Conservation (phyloP, 139 green algal species). For the Volvox africanus region DNA sequence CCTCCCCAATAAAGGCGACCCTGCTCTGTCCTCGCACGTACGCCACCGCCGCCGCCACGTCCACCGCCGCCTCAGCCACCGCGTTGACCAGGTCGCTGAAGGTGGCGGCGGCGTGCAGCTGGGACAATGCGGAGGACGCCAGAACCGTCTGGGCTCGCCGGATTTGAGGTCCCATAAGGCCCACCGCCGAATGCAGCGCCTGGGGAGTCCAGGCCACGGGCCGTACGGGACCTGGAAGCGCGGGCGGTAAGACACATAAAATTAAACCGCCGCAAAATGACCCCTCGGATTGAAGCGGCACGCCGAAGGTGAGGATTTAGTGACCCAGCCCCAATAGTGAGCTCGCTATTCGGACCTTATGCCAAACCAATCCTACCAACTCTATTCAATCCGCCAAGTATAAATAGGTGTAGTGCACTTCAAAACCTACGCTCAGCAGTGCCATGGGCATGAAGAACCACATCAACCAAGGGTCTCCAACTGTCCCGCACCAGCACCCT, state of each 20-base stretch:
- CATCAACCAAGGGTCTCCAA: too few relatives aligned
- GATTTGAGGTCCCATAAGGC: not conserved
- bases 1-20: conserved; percentile 7
- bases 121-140: not conserved
- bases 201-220: not conserved
- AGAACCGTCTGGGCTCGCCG: not conserved
- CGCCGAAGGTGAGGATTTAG: too few relatives aligned
- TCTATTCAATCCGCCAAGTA: too few relatives aligned
- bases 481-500: not conserved
- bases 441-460: too few relatives aligned
- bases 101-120: conserved; percentile 9
- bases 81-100: conserved; percentile 5
- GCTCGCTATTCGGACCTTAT: too few relatives aligned
- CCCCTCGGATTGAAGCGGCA: too few relatives aligned
- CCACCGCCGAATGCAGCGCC: conserved; percentile 4
- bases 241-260: not conserved
- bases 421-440: too few relatives aligned
- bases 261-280: not conserved
- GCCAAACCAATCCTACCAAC: too few relatives aligned
- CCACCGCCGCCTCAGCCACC: conserved; percentile 6
- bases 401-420: too few relatives aligned
- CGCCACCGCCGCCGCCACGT: conserved; percentile 12
- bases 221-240: not conserved
- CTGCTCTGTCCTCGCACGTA: not conserved
- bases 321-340: too few relatives aligned